phyloP scores from a whole-genome alignment of 176 grass and related monocot species.

The Lolium rigidum region DNA sequence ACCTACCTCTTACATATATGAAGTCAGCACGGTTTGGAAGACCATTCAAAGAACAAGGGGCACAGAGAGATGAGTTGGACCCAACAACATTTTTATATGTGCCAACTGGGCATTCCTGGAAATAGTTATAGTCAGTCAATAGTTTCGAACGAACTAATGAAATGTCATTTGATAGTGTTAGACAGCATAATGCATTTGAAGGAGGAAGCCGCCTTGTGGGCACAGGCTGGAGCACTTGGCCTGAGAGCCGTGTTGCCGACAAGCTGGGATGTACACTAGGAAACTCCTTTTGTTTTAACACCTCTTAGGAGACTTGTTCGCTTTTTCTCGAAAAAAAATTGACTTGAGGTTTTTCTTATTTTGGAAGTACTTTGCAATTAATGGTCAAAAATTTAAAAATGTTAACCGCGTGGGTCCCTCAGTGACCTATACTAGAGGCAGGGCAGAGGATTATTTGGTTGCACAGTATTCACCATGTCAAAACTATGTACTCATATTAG shows the following conservation, averaged over 20 bases:
- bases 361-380: not conserved
- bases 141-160: not conserved
- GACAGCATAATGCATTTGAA: not conserved
- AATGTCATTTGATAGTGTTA: not conserved
- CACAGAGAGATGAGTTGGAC: constrained; percentile 87
- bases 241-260: too few relatives aligned
- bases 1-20: constrained; percentile 92
- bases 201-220: not conserved
- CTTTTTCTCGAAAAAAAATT: not conserved
- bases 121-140: constrained; percentile 37
- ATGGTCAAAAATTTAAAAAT: not conserved
- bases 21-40: constrained; percentile 92
- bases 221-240: not conserved
- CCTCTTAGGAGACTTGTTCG: too few relatives aligned
- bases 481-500: constrained; percentile 12
- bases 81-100: constrained; percentile 88
- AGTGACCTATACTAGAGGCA: too few relatives aligned
- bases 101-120: constrained; percentile 97
- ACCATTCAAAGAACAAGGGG: constrained; percentile 69
- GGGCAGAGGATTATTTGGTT: not conserved
- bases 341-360: not conserved
- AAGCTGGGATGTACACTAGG: too few relatives aligned
- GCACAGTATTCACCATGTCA: not conserved
- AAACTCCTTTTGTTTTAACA: too few relatives aligned
- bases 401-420: not conserved